Conservation (phyloP, 441 rosid species). For the Mallotus japonicus region DNA sequence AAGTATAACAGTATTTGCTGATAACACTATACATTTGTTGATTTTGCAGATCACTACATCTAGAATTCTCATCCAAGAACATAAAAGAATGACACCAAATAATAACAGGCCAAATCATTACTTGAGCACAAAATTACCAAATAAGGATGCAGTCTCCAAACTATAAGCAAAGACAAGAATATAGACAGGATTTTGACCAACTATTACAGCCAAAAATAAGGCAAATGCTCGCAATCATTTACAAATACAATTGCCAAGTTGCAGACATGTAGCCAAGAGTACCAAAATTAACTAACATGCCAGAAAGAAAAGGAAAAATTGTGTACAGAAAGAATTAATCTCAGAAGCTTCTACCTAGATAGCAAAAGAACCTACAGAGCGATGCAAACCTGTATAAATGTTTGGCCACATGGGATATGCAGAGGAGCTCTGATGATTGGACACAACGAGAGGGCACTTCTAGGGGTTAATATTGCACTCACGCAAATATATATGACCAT, state of each 20-base stretch:
- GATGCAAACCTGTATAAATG: slow-evolving; percentile 33
- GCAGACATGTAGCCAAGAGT: slow-evolving; percentile 14
- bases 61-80: neutral
- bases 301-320: slow-evolving; percentile 14
- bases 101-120: neutral
- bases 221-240: slow-evolving; percentile 28
- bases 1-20: neutral
- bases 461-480: slow-evolving; percentile 92
- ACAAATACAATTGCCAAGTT: slow-evolving; percentile 36
- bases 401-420: slow-evolving; percentile 11
- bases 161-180: neutral
- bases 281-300: slow-evolving; percentile 21
- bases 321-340: slow-evolving; percentile 44
- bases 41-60: neutral
- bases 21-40: neutral
- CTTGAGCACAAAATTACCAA: slow-evolving; percentile 4
- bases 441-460: slow-evolving; percentile 5
- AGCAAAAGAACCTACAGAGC: slow-evolving; percentile 25
- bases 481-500: slow-evolving; percentile 58
- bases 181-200: neutral
- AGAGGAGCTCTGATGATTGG: slow-evolving; percentile 8
- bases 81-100: neutral
- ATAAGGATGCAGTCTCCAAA: neutral
- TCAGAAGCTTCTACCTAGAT: slow-evolving; percentile 9
- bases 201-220: neutral